Conservation (phyloP, 345 rosid species). For the Reutealis trisperma region DNA sequence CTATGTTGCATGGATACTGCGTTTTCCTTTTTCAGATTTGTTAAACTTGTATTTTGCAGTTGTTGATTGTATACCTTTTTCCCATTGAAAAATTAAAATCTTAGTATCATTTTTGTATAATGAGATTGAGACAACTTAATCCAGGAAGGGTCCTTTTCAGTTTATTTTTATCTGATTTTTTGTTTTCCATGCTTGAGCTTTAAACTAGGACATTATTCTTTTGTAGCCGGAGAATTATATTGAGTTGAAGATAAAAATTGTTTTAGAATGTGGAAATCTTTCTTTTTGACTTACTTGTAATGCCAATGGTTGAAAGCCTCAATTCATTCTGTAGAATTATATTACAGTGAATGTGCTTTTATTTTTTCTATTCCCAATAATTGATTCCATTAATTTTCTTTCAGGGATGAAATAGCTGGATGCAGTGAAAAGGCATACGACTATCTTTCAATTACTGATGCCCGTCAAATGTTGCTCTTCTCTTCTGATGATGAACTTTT, state of each 20-base stretch:
- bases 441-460: conserved; percentile 69
- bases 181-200: neutral
- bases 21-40: neutral
- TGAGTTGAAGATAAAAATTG: neutral
- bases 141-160: neutral
- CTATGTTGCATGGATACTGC: neutral
- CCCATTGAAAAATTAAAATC: neutral
- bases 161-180: neutral
- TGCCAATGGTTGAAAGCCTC: neutral
- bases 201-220: neutral
- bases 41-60: neutral
- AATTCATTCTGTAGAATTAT: neutral
- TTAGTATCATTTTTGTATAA: neutral
- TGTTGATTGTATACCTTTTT: neutral
- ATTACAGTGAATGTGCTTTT: neutral
- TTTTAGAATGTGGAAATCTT: neutral
- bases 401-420: conserved; percentile 96
- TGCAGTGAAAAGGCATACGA: conserved; percentile 99
- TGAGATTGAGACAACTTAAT: neutral
- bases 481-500: conserved; percentile 74
- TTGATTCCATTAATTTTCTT: conserved; percentile 4
- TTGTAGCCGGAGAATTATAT: neutral
- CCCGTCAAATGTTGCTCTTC: conserved; percentile 73
- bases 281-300: neutral
- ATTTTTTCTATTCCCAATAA: neutral